Evolutionary conservation across 2,329 filamentous ascomycete species (phyloP).

Genomic region (Scytalidium lignicola): DNA sequence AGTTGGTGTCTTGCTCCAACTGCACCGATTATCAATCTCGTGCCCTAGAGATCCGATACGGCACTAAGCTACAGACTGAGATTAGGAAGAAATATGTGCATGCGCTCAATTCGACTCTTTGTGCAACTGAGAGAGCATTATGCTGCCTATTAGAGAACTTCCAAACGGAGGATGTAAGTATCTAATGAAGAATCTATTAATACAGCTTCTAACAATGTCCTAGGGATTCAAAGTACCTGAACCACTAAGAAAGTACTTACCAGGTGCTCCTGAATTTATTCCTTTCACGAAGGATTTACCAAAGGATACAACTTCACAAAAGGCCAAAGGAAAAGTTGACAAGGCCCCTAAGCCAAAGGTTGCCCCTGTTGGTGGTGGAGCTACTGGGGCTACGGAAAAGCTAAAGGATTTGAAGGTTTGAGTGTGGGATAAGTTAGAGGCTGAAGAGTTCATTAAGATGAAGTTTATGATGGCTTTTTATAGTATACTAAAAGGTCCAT

Average conservation of each 20-base stretch:
- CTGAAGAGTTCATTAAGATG: no score
- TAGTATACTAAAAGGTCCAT: no score
- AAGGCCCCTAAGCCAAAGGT: slow-evolving; percentile 25
- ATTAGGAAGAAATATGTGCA: slow-evolving; percentile 91
- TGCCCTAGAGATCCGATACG: slow-evolving; percentile 87
- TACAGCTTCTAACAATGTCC: not conserved
- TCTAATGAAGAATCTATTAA: not conserved
- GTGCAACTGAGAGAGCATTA: slow-evolving; percentile 84
- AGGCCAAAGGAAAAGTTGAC: slow-evolving; percentile 35
- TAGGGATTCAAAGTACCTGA: slow-evolving; percentile 76
- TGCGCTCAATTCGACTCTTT: slow-evolving; percentile 83
- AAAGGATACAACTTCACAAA: slow-evolving; percentile 64
- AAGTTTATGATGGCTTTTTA: not conserved
- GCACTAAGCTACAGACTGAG: slow-evolving; percentile 79
- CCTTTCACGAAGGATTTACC: slow-evolving; percentile 82
- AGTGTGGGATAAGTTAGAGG: not conserved
- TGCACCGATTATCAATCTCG: slow-evolving; percentile 97
- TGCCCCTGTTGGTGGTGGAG: slow-evolving; percentile 15
- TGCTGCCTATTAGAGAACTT: slow-evolving; percentile 98
- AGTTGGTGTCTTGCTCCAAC: slow-evolving; percentile 95
- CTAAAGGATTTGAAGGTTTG: slow-evolving; percentile 29
- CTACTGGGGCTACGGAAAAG: slow-evolving; percentile 29
- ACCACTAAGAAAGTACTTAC: slow-evolving; percentile 82
- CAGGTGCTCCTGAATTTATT: slow-evolving; percentile 83
- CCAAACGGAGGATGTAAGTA: slow-evolving; percentile 74